These are phyloP conservation scores for Millerozyma miso DNA, from an alignment of 805 yeast species.

Conservation along the genomic window DNA sequence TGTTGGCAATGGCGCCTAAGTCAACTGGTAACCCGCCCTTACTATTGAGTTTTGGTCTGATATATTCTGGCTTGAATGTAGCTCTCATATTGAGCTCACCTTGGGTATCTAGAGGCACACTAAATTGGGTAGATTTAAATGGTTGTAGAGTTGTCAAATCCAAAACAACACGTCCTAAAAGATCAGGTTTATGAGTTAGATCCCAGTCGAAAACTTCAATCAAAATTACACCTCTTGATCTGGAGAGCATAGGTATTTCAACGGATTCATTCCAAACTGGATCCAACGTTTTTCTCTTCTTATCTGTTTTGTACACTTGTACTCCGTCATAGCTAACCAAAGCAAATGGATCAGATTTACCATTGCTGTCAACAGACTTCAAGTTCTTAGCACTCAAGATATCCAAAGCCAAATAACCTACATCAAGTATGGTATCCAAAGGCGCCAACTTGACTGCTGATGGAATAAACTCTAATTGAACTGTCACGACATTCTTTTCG, in stretches of 20 bases:
- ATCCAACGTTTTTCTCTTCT: conserved; percentile 59
- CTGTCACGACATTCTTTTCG: conserved; percentile 31
- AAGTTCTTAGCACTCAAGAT: conserved; percentile 53
- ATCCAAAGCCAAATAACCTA: conserved; percentile 58
- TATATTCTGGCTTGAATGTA: conserved; percentile 59
- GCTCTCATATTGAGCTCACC: conserved; percentile 56
- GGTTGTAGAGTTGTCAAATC: conserved; percentile 51
- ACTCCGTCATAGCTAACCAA: conserved; percentile 50
- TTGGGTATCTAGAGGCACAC: conserved; percentile 55
- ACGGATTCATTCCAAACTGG: conserved; percentile 76
- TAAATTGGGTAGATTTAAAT: conserved; percentile 40
- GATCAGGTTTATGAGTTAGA: conserved; percentile 63
- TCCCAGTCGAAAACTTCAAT: conserved; percentile 73
- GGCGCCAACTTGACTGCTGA: conserved; percentile 49
- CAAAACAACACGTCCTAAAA: conserved; percentile 49
- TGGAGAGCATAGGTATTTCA: conserved; percentile 57
- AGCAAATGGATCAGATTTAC: conserved; percentile 72
- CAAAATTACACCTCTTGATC: conserved; percentile 48
- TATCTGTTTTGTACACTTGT: conserved; percentile 53
- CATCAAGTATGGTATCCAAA: conserved; percentile 61
- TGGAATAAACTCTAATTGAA: conserved; percentile 62
- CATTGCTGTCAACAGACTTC: conserved; percentile 62
- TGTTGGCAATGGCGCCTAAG: conserved; percentile 37
- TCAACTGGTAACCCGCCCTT: conserved; percentile 38
- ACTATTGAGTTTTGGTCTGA: conserved; percentile 54